Evolutionary conservation across 2,329 filamentous ascomycete genomes (phyloP).

Genomic region (Cercospora beticola): DNA sequence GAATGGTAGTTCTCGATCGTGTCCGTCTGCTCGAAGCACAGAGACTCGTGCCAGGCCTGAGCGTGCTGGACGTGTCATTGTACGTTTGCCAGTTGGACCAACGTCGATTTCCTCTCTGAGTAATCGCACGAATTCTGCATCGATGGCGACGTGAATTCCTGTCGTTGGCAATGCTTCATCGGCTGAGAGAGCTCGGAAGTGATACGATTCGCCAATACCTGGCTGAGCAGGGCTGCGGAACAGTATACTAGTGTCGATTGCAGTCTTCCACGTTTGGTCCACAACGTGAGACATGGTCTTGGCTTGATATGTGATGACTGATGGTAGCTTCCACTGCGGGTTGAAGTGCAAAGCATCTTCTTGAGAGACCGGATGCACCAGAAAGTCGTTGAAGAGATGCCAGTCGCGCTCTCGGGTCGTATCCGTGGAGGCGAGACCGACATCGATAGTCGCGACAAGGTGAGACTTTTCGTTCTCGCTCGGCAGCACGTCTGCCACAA

Average conservation of each 20-base stretch:
- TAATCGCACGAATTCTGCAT: slow-evolving; percentile 93
- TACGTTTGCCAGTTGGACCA: slow-evolving; percentile 87
- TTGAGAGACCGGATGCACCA: slow-evolving; percentile 75
- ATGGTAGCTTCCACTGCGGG: slow-evolving; percentile 87
- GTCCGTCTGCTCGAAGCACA: slow-evolving; percentile 76
- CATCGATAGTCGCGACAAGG: slow-evolving; percentile 86
- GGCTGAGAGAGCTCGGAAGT: slow-evolving; percentile 32
- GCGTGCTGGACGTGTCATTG: slow-evolving; percentile 86
- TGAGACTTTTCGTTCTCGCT: slow-evolving; percentile 84
- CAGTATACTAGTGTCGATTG: slow-evolving; percentile 78
- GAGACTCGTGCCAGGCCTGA: slow-evolving; percentile 92
- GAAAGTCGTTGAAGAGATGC: slow-evolving; percentile 97
- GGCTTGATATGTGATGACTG: slow-evolving; percentile 80
- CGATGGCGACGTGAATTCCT: slow-evolving; percentile 70
- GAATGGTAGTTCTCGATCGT: slow-evolving; percentile 78
- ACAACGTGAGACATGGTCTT: slow-evolving; percentile 78
- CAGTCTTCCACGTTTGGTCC: slow-evolving; percentile 81
- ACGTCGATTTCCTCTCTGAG: slow-evolving; percentile 94
- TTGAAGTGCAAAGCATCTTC: slow-evolving; percentile 90
- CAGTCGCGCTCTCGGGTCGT: slow-evolving; percentile 67
- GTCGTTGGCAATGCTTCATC: slow-evolving; percentile 63
- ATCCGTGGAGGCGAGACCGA: slow-evolving; percentile 63
- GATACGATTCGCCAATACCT: slow-evolving; percentile 31
- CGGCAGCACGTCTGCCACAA: slow-evolving; percentile 86
- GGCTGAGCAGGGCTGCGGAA: slow-evolving; percentile 67